Conservation (phyloP, 1,139 yeast genomes). For the Blastobotrys buckinghamii region DNA sequence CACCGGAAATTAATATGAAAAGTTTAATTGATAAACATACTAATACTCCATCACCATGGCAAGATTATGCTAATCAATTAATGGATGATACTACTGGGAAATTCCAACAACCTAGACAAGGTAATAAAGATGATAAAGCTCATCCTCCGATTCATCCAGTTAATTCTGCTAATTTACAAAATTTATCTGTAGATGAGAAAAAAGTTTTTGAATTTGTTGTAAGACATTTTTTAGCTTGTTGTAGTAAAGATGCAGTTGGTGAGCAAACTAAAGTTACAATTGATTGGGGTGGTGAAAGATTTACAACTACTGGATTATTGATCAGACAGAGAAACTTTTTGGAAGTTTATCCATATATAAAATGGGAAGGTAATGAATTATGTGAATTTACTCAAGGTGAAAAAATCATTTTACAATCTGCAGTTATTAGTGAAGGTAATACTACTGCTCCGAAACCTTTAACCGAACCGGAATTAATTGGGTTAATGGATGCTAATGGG, state of each 20-base stretch:
- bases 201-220: slow-evolving; percentile 84
- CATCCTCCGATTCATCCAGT: slow-evolving; percentile 99
- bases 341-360: slow-evolving; percentile 71
- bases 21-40: slow-evolving; percentile 56
- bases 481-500: slow-evolving; percentile 93
- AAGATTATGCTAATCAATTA: slow-evolving; percentile 38
- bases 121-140: slow-evolving; percentile 85
- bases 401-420: slow-evolving; percentile 45
- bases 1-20: slow-evolving; percentile 63
- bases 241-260: slow-evolving; percentile 88
- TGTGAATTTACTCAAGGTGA: slow-evolving; percentile 63
- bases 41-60: slow-evolving; percentile 42
- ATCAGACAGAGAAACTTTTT: slow-evolving; percentile 71
- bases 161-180: slow-evolving; percentile 27
- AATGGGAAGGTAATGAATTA: slow-evolving; percentile 68
- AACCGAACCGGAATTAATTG: slow-evolving; percentile 90
- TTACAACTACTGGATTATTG: slow-evolving; percentile 62
- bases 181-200: slow-evolving; percentile 46
- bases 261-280: slow-evolving; percentile 55
- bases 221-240: slow-evolving; percentile 83
- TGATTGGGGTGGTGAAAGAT: slow-evolving; percentile 73
- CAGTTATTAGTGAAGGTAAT: slow-evolving; percentile 62
- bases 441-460: slow-evolving; percentile 77
- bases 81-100: slow-evolving; percentile 13
- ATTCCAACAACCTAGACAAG: slow-evolving; percentile 64